Evolutionary conservation across 176 grass and related monocot species (phyloP), one percentile per base, ranked within the genome.

Genomic region (Melocanna baccifera): DNA sequence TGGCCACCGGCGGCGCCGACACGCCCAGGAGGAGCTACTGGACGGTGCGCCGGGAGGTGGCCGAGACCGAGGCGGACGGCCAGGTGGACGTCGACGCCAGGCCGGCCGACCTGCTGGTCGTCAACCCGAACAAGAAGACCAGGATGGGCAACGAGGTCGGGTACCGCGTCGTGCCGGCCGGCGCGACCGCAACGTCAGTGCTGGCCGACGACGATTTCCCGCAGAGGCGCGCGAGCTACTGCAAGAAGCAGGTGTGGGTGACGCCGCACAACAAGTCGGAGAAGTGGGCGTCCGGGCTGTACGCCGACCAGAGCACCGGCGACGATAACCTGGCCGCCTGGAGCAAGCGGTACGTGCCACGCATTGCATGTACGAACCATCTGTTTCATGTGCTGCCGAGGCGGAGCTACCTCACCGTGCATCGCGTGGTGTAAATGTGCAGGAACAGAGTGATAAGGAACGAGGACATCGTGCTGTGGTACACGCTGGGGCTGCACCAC

Each of bases 391-490:
- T 20, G 51, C 8, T 7, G 51, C 51, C 51, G 51, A 20, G 42
- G 51, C 51, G 20, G 18, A 55, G 51, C 51, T 22, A 34, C 32
- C 51, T 42, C 41, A 55, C 51, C 6, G 51, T 55, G 2, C 51
- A 7, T 20, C 8, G 1, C 51, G 4, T 20, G 51, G 51, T 55
- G 18, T 20, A 55, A 55, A 55, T 56, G 53, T 56, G 53, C 53
- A 88, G 82, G 89, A 76, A 91, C 62, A 69, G 90, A 10, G 59
- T 3, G 74, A 77, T 94, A 9, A 75, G 76, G 82, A 78, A 91
- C 75, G 52, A 62, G 65, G 92, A 97, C 78, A 93, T 97, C 65
- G 92, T 97, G 64, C 39, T 94, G 63, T 97, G 95, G 95, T 94
- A 94, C 85, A 94, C 95, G 3, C 48, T 83, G 5, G 95, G 95